Conservation (phyloP, 129 eudicot genomes). For the Saposhnikovia divaricata region DNA sequence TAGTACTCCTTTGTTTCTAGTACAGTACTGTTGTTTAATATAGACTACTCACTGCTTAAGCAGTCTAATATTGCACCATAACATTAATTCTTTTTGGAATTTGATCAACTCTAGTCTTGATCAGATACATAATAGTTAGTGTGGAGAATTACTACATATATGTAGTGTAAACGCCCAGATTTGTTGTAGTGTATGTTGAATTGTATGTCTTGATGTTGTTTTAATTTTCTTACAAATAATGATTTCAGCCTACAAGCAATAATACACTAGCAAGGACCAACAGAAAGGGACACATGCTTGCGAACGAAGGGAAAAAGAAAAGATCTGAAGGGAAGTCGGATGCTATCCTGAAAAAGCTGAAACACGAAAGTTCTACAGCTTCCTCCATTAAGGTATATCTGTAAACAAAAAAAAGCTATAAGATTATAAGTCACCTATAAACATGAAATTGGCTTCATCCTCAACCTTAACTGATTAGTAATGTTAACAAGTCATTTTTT, state of each 20-base stretch:
- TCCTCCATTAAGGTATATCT: conserved; percentile 40
- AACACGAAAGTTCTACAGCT: conserved; percentile 34
- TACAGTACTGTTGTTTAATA: neutral
- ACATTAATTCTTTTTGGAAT: neutral
- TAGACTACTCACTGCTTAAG: neutral
- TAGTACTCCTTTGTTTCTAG: neutral
- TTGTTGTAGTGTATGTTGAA: no score
- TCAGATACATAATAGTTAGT: neutral
- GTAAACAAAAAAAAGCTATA: neutral
- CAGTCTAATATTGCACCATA: neutral
- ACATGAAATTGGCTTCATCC: neutral
- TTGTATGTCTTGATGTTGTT: neutral
- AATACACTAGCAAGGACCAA: conserved; percentile 26
- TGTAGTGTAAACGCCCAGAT: no score
- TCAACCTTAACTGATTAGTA: neutral
- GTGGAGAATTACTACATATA: neutral
- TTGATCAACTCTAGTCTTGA: neutral
- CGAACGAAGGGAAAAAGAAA: conserved; percentile 46
- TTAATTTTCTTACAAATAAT: neutral
- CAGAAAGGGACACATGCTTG: conserved; percentile 35
- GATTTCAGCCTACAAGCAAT: conserved; percentile 34
- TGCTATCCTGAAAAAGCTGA: conserved; percentile 33
- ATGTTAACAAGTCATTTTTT: neutral
- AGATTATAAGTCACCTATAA: neutral
- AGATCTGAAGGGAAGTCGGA: conserved; percentile 40